Evolutionary conservation across 306 rosid species (phyloP), one percentile per base, ranked within the genome.

Genomic region (Lablab purpureus): DNA sequence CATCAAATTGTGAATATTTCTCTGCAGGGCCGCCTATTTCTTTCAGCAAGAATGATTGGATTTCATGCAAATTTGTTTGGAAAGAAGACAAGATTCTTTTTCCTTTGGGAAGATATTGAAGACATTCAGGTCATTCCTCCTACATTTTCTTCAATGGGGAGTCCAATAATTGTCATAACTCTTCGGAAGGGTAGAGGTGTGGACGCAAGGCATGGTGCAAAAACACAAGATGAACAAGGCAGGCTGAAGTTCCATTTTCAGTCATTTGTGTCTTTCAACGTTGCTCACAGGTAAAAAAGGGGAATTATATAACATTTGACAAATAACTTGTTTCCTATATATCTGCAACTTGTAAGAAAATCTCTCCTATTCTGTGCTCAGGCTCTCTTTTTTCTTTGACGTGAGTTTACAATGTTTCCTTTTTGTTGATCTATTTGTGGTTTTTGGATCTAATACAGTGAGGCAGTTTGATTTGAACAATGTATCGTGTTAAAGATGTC

Each of bases 21-120:
- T 78, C 14, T 80, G 75, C 89, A 96, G 99, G 99, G 98, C 7
- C 98, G 99, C 74, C 90, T 96, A 51, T 96, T 93, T 83, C 87
- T 96, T 43, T 96, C 99, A 45, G 82, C 99, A 75, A 91, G 99
- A 88, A 90, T 96, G 60, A 84, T 96, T 82, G 99, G 99, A 65
- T 96, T 96, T 85, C 91, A 91, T 87, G 92, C 98, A 78, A 93
- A 96, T 82, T 86, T 96, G 82, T 93, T 96, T 82, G 98, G 98
- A 50, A 91, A 86, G 76, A 93, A 84, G 89, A 96, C 99, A 25
- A 91, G 83, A 34, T 96, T 93, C 87, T 96, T 87, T 80, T 89
- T 96, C 69, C 92, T 96, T 73, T 96, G 99, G 99, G 99, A 91
- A 89, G 99, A 96, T 82, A 93, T 96, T 80, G 98, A 96, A 78